A percentile compares a stretch with the other conserved stretches of the same genome.
Conservation (phyloP, 495 filamentous ascomycete species). For the Daldinia vernicosa region DNA sequence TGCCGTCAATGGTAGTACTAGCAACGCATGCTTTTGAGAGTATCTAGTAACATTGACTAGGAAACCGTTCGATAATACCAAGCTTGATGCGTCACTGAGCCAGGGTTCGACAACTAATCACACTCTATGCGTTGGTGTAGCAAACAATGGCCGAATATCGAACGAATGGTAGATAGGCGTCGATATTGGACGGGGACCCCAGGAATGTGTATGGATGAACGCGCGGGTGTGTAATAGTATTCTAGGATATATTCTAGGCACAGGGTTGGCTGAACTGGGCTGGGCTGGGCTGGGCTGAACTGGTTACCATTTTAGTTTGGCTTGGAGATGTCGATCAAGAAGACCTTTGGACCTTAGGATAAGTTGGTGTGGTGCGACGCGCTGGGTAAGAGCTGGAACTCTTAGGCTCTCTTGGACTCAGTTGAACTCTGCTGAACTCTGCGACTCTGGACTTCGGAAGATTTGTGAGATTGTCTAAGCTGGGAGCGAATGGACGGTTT, state of each 20-base stretch:
- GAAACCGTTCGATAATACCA: conserved; percentile 20
- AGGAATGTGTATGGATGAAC: conserved; percentile 23
- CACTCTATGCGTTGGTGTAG: not conserved
- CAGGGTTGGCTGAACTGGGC: conserved; percentile 1
- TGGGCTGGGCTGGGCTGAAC: not conserved
- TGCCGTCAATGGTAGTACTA: conserved; percentile 20
- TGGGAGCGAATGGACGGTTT: not conserved
- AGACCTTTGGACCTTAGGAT: not conserved
- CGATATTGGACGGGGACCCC: not conserved
- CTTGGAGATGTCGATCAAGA: conserved; percentile 12
- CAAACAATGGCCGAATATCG: conserved; percentile 1
- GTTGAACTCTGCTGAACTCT: not conserved
- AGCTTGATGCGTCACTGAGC: conserved; percentile 6
- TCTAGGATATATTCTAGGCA: conserved; percentile 9
- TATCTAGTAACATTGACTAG: conserved; percentile 18
- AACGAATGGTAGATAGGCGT: not conserved
- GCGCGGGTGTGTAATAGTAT: not conserved
- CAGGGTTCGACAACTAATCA: not conserved
- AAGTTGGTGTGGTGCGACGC: conserved; percentile 18
- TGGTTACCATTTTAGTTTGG: conserved; percentile 9
- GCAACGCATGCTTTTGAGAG: conserved; percentile 29
- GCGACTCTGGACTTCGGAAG: not conserved
- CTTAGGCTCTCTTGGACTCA: not conserved
- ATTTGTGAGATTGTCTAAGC: conserved; percentile 7
- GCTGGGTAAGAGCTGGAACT: conserved; percentile 3